Evolutionary conservation across 768 basidiomycete genomes (phyloP), one percentile per base, ranked within the genome.

Genomic region (Suillus variegatus): DNA sequence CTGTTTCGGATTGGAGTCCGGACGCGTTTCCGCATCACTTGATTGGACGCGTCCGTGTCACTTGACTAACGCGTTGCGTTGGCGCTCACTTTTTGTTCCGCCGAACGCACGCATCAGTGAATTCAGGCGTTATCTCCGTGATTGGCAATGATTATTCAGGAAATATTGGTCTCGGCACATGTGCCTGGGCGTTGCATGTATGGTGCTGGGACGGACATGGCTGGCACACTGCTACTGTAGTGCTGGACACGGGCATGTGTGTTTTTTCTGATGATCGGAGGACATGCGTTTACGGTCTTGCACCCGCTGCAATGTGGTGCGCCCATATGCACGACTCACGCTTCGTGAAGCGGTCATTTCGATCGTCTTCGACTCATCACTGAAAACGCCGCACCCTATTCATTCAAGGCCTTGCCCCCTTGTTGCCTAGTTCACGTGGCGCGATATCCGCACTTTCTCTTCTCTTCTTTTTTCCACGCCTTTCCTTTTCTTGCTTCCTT

Each of bases 41-140:
- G 47, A 49, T 49, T 6, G 47, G 22, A 49, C 47, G 13, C 13
- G 22, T 25, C 22, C 12, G 4, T n/a, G 6, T 47, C 47, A 22
- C 9, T 22, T 47, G 32, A 32, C 32, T 1, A 32, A 32, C 28
- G 51, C 79, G 68, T 84, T 57, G 82, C 85, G 32, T 55, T 55
- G 54, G 35, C 35, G 54, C 54, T 20, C 32, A 54, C 18, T 20
- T 18, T 54, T 32, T 32, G 6, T 54, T 55, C 18, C 18, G 54
- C 51, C 51, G 51, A 52, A 51, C 49, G 3, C 18, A 10, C 16
- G 52, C 52, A 54, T 54, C 52, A 54, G 25, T 52, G 14, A 28
- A 20, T 62, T 36, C 14, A 25, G 51, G 20, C 20, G 14, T 9
- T 20, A 13, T 64, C 63, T 35, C 71, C 79, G n/a, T 61, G n/a